phyloP scores from a whole-genome alignment of 2,329 filamentous ascomycete species.

The Colletotrichum sp. region DNA sequence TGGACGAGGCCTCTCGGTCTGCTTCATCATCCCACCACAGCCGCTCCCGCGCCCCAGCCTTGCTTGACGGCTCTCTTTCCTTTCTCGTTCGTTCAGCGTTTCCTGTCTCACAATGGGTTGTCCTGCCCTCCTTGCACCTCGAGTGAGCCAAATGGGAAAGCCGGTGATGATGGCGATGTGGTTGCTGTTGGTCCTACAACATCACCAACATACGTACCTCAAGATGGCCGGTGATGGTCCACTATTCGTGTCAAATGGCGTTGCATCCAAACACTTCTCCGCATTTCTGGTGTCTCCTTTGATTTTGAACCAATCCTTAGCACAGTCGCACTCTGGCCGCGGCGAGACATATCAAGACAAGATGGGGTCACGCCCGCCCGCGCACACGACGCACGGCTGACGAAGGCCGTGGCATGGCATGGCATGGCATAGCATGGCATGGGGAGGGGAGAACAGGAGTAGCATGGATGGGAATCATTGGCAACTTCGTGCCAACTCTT shows the following conservation, averaged over 20 bases:
- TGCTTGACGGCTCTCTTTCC: background rate
- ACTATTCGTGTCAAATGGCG: conserved; percentile 1
- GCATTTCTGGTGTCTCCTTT: background rate
- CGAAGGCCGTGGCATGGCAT: background rate
- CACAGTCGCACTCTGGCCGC: background rate
- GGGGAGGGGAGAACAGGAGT: background rate
- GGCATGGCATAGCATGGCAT: background rate
- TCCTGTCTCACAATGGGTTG: background rate
- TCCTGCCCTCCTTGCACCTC: background rate
- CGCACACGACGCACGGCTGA: background rate
- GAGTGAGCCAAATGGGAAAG: background rate
- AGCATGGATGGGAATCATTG: background rate
- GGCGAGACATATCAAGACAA: background rate
- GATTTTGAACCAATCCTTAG: background rate
- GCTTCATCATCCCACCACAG: background rate
- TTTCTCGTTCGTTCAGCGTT: background rate
- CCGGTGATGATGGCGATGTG: background rate
- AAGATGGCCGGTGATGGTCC: background rate
- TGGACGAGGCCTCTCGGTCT: background rate
- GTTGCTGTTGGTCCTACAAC: background rate
- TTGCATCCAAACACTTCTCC: conserved; percentile 6
- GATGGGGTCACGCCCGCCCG: background rate
- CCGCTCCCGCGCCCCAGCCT: background rate
- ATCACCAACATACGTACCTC: background rate
- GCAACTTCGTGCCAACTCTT: background rate